Base-by-base conservation (phyloP, 2,329 filamentous ascomycete genomes). In the Trichoderma sp. region DNA sequence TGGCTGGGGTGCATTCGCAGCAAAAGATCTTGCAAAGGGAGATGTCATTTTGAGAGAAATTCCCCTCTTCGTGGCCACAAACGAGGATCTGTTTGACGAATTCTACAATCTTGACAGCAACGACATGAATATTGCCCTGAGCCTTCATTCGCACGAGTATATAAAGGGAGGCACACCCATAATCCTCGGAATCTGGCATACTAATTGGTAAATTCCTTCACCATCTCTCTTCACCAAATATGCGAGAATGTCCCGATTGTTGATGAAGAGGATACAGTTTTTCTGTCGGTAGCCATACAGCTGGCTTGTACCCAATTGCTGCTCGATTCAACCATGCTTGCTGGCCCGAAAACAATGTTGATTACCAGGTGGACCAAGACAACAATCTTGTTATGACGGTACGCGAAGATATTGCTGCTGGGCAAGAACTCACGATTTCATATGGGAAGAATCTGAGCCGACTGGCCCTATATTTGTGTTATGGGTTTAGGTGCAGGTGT, bases 271-370 rank as follows among this genome's bases (percentile, higher is more conserved):
- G 1, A 5, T 14, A 37, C 56, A 79, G 79, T 63, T 78, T 80
- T 52, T 72, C 74, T 1, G 74, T 75, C 10, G 51, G 37, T 1
- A 66, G 69, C 0, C 71, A 72, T 3, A 72, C 75, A 7, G 81
- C 79, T 0, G 81, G 79, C 1, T 70, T 88, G 2, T 87, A 87
- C 68, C 79, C 83, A 0, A 77, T 85, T 6, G 84, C 83, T 0
- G 83, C 86, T 0, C 81, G 86, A 2, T 88, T 89, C 77, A 89
- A 89, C 73, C 87, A 89, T 73, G 83, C 86, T 0, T 89, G 87
- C 73, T 69, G 72, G 1, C 79, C 81, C 0, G 75, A 72, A 3
- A 75, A 80, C 66, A 86, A 83, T 54, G 74, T 87, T 30, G 71
- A 76, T 1, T 88, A 84, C 72, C 71, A 58, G 0, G 86, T 81